Evolutionary conservation across 1,284 basidiomycete species (phyloP), one percentile per base, ranked within the genome.

Genomic region (Ustilago cynodontis): DNA sequence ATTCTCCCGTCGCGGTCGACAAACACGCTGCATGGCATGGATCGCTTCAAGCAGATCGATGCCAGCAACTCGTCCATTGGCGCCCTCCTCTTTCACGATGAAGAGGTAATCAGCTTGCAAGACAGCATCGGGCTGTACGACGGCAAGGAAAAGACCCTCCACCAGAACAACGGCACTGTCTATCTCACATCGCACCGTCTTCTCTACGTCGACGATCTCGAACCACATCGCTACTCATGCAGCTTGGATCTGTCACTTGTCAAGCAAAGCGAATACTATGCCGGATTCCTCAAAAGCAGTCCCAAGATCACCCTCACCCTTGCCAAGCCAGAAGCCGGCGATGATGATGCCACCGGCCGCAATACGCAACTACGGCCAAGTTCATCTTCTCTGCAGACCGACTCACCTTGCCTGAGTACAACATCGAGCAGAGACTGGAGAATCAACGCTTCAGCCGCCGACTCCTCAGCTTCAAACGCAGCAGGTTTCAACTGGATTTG

Each of bases 231-330:
- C 33, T 76, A 83, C 50, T 86, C 85, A 16, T 82, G 83, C 57
- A 90, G 92, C 61, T 79, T 88, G 31, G 77, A 84, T 76, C 89
- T 98, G 9, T 88, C 89, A 0, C 87, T 88, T 68, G 89, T 98
- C 59, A 87, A 88, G 1, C 92, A 92, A 80, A 96, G 94, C 3
- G 94, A 98, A 78, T 90, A 93, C 87, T 98, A 97, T 85, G 91
- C 92, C 2, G 95, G 96, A 3, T 91, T 99, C 70, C 92, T 98
- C 88, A 93, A 91, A 64, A 95, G 93, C 24, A 94, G 92, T 0
- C 84, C 96, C 4, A 99, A 99, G 87, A 90, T 97, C 70, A 95
- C 94, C 0, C 87, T 98, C n/a, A 57, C 65, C 18, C 63, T 82
- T n/a, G 67, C 70, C 35, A 64, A 61, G 55, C 47, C 37, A 13